Percentiles rank a stretch among this genome's conserved stretches.
Conservation (phyloP, 768 basidiomycete genomes). For the Rhodotorula sphaerocarpa region DNA sequence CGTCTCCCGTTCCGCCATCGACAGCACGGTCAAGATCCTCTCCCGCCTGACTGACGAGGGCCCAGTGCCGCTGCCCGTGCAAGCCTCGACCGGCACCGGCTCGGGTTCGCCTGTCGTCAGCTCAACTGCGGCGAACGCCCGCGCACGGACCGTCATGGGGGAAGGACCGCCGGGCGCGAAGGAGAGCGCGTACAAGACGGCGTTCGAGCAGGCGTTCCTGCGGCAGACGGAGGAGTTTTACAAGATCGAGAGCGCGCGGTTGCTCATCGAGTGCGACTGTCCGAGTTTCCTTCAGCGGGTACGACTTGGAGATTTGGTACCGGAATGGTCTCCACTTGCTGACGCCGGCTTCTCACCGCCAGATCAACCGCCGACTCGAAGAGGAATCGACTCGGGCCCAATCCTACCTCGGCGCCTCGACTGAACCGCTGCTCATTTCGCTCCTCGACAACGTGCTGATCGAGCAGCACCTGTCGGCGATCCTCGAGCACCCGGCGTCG, state of each 20-base stretch:
- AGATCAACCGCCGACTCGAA: constrained; percentile 75
- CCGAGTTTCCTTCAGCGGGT: constrained; percentile 74
- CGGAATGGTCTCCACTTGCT: constrained; percentile 9
- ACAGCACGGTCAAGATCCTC: constrained; percentile 31
- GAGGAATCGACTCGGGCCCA: constrained; percentile 76
- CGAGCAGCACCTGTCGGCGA: constrained; percentile 61
- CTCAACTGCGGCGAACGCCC: constrained; percentile 12
- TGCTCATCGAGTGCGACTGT: constrained; percentile 68
- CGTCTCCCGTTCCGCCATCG: constrained; percentile 49
- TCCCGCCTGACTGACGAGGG: constrained; percentile 32
- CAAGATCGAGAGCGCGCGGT: constrained; percentile 58
- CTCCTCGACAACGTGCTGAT: constrained; percentile 73
- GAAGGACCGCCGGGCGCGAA: constrained; percentile 39
- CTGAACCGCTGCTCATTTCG: constrained; percentile 57
- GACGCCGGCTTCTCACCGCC: background rate
- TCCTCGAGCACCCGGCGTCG: constrained; percentile 71
- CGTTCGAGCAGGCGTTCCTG: constrained; percentile 75
- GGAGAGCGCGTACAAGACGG: constrained; percentile 61
- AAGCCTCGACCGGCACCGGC: constrained; percentile 12
- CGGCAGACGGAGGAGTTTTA: constrained; percentile 73
- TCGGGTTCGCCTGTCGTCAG: constrained; percentile 23
- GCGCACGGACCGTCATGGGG: constrained; percentile 24
- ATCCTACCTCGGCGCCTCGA: constrained; percentile 74
- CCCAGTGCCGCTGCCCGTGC: constrained; percentile 21
- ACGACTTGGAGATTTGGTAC: constrained; percentile 40